Base-by-base conservation (phyloP, 805 yeast species). In the Candida ficus region DNA sequence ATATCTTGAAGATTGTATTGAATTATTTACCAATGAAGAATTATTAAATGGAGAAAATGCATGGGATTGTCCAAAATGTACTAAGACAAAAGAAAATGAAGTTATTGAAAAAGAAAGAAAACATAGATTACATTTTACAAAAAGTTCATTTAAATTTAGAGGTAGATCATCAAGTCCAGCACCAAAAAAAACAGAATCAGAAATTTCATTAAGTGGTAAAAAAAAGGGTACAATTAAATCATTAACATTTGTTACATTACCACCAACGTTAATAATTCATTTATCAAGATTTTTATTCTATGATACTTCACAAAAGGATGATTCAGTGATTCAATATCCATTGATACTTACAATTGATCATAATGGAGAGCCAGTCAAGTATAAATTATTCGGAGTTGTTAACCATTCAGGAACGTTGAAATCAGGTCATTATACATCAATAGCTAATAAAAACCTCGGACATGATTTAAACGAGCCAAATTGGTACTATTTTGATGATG, bases 401-500 rank as follows among this genome's bases (percentile, higher is more conserved):
- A 83, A 83, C 53, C 95, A 84, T 56, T 67, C 71, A 42, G 93
- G 95, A 2, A 74, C 75, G 32, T 63, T 83, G 39, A 73, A 76
- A 43, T 78, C 85, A 37, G 95, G 95, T 0, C 95, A 84, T 58
- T 84, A 84, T 54, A 84, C 90, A 1, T 67, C 88, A 0, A 60
- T 81, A 34, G 79, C 81, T 3, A 34, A 41, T 29, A 41, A 41
- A 14, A 38, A 33, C 14, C 29, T 38, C 2, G n/a, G 13, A 16
- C 75, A 79, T 50, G 80, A 62, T 35, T 42, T 65, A 32, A 41
- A 49, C 1, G 42, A 54, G 7, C 79, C 79, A 26, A 66, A 67
- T 49, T 84, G 93, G 93, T 78, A 81, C 46, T 73, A 73, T 46
- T 84, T 84, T 58, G 91, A 84, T 56, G 95, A 84, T 59, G 91